Evolutionary conservation across 2,329 filamentous ascomycete species (phyloP), one percentile per base, ranked within the genome.

Genomic region (Fusarium sp.): DNA sequence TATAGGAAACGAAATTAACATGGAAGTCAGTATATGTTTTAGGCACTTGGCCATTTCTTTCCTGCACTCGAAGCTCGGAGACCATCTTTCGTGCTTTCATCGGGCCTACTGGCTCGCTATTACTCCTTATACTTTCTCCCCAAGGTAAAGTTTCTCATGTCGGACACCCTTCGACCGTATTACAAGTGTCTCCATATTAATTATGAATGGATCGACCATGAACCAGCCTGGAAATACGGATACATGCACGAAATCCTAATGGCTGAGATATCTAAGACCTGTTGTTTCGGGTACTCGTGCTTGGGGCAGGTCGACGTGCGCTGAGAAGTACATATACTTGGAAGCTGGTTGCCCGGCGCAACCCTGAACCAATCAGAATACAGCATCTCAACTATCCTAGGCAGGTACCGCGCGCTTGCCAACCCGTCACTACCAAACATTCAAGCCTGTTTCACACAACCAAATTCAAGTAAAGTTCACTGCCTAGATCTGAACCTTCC

Each of bases 281-380:
- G 20, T 26, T 30, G 56, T 62, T 30, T 10, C 9, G 8, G 44
- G 37, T 72, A 72, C 70, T 28, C 55, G n/a, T n/a, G 4, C 12
- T 15, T 2, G 6, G 13, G 16, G 11, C 6, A 15, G 4, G 1
- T 4, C 3, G 2, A 30, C 11, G 3, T 23, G 20, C 6, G n/a
- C n/a, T 16, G 16, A 15, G 23, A 68, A 49, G 62, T 66, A 63
- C 38, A 58, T 57, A 42, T 65, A 66, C 64, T 36, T 52, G 16
- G 33, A 33, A 34, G 58, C 45, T 67, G 68, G 74, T 76, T 76
- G 74, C 74, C 55, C 67, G 62, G 46, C 59, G 71, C 62, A 70
- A 66, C 62, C 42, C 62, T 50, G 15, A 26, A 31, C 61, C 62
- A 65, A 65, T 65, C 46, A 65, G 13, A 44, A 20, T 31, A 26